A percentile compares a stretch with the other conserved stretches of the same genome.
Evolutionary conservation across 2,329 filamentous ascomycete species (phyloP).

Genomic region (Onygenales sp.): DNA sequence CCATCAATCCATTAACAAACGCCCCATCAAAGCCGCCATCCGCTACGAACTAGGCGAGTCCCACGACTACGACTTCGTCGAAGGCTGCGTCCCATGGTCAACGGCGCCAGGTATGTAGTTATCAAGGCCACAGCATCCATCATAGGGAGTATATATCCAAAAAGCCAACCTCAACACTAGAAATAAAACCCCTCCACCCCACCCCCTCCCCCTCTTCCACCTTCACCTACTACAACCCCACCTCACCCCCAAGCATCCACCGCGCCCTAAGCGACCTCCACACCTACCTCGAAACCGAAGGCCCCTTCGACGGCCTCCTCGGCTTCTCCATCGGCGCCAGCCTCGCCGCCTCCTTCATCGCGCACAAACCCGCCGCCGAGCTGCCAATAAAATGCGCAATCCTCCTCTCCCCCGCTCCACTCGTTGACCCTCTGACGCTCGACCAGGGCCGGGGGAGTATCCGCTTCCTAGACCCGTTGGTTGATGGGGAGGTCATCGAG

Average conservation of each 20-base stretch:
- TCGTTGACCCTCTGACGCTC: background rate
- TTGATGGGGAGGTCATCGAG: background rate
- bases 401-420: background rate
- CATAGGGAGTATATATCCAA: background rate
- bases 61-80: slow-evolving; percentile 16
- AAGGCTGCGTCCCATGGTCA: slow-evolving; percentile 11
- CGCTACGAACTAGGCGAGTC: slow-evolving; percentile 14
- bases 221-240: slow-evolving; percentile 10
- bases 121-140: background rate
- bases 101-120: slow-evolving; percentile 8
- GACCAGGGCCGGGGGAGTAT: background rate
- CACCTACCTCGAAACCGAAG: slow-evolving; percentile 1
- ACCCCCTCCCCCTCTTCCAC: slow-evolving; percentile 4
- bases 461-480: background rate
- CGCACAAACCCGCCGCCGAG: background rate
- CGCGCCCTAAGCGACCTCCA: background rate
- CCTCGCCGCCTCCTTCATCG: slow-evolving; percentile 4
- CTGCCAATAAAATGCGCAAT: background rate
- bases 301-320: slow-evolving; percentile 10
- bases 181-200: background rate
- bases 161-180: background rate
- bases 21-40: slow-evolving; percentile 9
- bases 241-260: background rate
- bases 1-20: background rate
- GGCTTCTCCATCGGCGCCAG: slow-evolving; percentile 9